These are phyloP conservation scores for Chaetoceros tenuissimus DNA, from an alignment of 108 stramenopile genomes.

Conservation along the genomic window DNA sequence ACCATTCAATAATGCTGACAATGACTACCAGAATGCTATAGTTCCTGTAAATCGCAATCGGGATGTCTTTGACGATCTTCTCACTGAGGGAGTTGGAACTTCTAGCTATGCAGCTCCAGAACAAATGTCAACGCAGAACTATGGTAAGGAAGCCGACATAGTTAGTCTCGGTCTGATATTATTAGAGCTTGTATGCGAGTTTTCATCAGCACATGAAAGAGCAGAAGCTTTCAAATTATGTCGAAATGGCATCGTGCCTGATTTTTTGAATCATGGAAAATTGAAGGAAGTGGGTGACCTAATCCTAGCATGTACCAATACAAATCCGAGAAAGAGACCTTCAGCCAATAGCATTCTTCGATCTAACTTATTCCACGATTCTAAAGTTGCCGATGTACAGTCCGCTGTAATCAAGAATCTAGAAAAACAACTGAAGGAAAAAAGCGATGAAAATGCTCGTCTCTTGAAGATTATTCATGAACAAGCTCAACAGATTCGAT, in stretches of 20 bases:
- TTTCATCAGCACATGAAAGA: slow-evolving; percentile 84
- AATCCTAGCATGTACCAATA: slow-evolving; percentile 55
- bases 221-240: slow-evolving; percentile 60
- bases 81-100: slow-evolving; percentile 90
- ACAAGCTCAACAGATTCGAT: background rate
- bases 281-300: slow-evolving; percentile 39
- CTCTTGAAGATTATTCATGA: background rate
- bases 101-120: slow-evolving; percentile 93
- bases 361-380: background rate
- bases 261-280: slow-evolving; percentile 31
- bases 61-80: slow-evolving; percentile 17
- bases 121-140: slow-evolving; percentile 59
- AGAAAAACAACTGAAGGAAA: background rate
- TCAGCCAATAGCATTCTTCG: slow-evolving; percentile 36
- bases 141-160: slow-evolving; percentile 86
- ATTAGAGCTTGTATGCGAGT: slow-evolving; percentile 84
- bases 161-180: slow-evolving; percentile 91
- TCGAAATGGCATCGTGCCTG: slow-evolving; percentile 40
- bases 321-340: slow-evolving; percentile 42
- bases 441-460: slow-evolving; percentile 29
- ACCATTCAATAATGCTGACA: background rate
- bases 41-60: slow-evolving; percentile 6
- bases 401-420: background rate
- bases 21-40: slow-evolving; percentile 2
- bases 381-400: background rate